Base-by-base conservation (phyloP, 2,329 filamentous ascomycete genomes). In the Corinectria fuckeliana region DNA sequence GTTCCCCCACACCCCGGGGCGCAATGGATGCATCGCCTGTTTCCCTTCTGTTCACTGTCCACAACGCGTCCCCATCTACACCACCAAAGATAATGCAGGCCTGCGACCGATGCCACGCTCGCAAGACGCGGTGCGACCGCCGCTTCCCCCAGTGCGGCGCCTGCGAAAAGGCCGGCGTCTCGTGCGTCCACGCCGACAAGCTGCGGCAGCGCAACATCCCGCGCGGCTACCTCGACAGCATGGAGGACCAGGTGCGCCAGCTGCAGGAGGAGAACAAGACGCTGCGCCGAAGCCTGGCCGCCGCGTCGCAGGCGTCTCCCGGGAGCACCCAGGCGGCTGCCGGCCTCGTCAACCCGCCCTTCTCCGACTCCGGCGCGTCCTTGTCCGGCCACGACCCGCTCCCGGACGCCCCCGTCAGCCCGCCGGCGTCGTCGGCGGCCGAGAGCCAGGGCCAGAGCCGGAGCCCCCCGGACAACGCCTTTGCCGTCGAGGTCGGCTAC, bases 81-180 rank as follows among this genome's bases (percentile, higher is more conserved):
- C 10, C 3, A 3, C 9, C 10, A 3, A 25, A 32, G 5, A n/a
- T n/a, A n/a, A 59, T 59, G 56, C 56, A 59, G 18, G 56, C 56
- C 30, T 59, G 56, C 28, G 56, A 59, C 18, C 56, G 56, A 11
- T 59, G 56, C 14, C 56, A 59, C 16, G 50, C 44, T 9, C 56
- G 56, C 36, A 59, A 59, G 36, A 59, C 56, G 3, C 50, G 56
- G 26, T 59, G 56, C 38, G 56, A 59, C 50, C 56, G 56, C 8
- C 50, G 56, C 4, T 45, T 59, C n/a, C 56, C 56, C 2, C 56
- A 55, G 20, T 59, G 56, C 50, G 41, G 28, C 18, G 56, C 38
- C 4, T 59, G 56, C 25, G 56, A 59, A 9, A 59, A 59, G 30
- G 56, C 56, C 21, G 45, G 45, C 30, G 56, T 23, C 1, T 13